Evolutionary conservation across 176 grass and related monocot genomes (phyloP).

Genomic region (Otatea glauca): DNA sequence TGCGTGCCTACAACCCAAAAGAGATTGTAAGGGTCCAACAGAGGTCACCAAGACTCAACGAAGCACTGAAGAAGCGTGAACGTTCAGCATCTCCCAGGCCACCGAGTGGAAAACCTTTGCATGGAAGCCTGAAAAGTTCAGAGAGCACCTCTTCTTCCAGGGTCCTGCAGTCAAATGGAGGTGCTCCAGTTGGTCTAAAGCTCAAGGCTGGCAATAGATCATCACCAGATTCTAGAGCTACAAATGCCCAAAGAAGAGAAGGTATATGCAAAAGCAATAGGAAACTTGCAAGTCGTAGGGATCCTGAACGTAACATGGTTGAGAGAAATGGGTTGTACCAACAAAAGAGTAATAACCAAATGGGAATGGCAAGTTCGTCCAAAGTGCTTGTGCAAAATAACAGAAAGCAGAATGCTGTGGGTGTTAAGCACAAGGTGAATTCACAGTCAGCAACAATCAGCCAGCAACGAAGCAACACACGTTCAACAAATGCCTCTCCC

Average conservation of each 20-base stretch:
- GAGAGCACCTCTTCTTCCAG: constrained; percentile 44
- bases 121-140: constrained; percentile 38
- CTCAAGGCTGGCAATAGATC: constrained; percentile 40
- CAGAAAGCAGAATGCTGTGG: constrained; percentile 61
- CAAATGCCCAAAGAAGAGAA: constrained; percentile 58
- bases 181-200: constrained; percentile 53
- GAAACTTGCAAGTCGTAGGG: constrained; percentile 41
- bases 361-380: constrained; percentile 21
- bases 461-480: constrained; percentile 43
- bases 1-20: constrained; percentile 52
- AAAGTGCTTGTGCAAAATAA: constrained; percentile 66
- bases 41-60: constrained; percentile 53
- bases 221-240: constrained; percentile 43
- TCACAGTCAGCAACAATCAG: constrained; percentile 53
- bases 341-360: constrained; percentile 52
- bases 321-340: constrained; percentile 38
- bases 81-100: constrained; percentile 26
- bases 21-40: constrained; percentile 45
- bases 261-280: constrained; percentile 42
- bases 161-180: constrained; percentile 43
- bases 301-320: constrained; percentile 28
- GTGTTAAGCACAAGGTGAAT: constrained; percentile 53
- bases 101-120: constrained; percentile 47
- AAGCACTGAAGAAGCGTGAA: constrained; percentile 39
- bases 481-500: constrained; percentile 49